Evolutionary conservation across 208 protist species (phyloP).

Genomic region (Vickermania ingenoplastis): DNA sequence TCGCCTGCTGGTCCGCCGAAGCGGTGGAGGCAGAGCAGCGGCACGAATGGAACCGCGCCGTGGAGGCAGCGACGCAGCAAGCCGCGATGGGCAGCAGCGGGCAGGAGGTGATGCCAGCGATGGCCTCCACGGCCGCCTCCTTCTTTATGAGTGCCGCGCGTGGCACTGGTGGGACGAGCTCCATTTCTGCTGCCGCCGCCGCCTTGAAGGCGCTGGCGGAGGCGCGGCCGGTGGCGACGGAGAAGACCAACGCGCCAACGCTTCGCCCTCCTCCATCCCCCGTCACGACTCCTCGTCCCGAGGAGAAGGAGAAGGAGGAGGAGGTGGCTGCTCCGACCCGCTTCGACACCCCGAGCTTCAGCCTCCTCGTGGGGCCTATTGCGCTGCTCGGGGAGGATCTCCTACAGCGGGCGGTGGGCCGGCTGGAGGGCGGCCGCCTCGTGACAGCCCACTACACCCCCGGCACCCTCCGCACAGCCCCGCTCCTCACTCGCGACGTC

Average conservation of each 20-base stretch:
- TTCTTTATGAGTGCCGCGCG: slow-evolving; percentile 37
- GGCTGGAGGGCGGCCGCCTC: not conserved
- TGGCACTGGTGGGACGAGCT: not conserved
- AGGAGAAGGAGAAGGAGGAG: not conserved
- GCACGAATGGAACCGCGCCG: not conserved
- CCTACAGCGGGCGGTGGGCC: not conserved
- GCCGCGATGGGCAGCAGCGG: slow-evolving; percentile 8
- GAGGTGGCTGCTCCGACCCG: not conserved
- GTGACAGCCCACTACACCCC: slow-evolving; percentile 6
- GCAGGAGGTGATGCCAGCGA: slow-evolving; percentile 16
- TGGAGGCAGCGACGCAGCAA: not conserved
- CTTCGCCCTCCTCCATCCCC: not conserved
- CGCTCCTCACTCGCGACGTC: slow-evolving; percentile 16
- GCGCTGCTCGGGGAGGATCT: not conserved
- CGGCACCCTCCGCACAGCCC: not conserved
- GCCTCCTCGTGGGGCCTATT: not conserved
- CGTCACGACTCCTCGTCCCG: not conserved
- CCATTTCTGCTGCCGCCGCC: not conserved
- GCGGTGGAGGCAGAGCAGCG: not conserved
- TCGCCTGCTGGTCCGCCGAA: not conserved
- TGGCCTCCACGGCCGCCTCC: slow-evolving; percentile 21
- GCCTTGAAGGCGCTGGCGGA: not conserved
- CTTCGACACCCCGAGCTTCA: not conserved
- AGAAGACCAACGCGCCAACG: not conserved
- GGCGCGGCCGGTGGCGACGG: not conserved